Conservation (phyloP, 2,329 filamentous ascomycete genomes). For the Cryphonectria nitschkei region DNA sequence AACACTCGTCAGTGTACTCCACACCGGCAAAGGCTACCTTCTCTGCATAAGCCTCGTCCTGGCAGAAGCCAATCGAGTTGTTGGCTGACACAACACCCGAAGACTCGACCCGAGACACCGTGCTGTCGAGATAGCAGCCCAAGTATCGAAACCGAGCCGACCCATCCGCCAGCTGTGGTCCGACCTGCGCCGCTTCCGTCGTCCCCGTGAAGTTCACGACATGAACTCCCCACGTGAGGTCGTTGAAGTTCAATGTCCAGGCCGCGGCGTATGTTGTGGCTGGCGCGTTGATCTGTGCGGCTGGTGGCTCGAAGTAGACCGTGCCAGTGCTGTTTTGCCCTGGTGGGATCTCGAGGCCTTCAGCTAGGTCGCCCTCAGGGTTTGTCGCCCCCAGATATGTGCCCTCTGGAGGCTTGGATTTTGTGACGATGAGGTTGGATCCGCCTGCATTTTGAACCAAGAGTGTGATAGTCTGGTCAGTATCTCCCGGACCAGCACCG, state of each 20-base stretch:
- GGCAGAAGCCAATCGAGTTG: conserved; percentile 28
- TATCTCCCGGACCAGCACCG: conserved; percentile 35
- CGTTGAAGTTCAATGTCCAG: conserved; percentile 31
- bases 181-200: conserved; percentile 16
- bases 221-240: conserved; percentile 28
- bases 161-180: conserved; percentile 24
- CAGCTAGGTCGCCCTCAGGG: conserved; percentile 27
- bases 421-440: conserved; percentile 42
- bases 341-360: conserved; percentile 24
- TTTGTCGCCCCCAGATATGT: conserved; percentile 24
- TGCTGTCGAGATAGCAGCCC: conserved; percentile 30
- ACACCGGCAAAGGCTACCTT: conserved; percentile 13
- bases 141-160: conserved; percentile 28
- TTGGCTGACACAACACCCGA: conserved; percentile 17
- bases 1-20: conserved; percentile 2
- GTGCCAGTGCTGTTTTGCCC: conserved; percentile 11
- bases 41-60: conserved; percentile 23
- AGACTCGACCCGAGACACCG: conserved; percentile 23
- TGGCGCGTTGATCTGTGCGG: conserved; percentile 25
- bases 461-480: conserved; percentile 11
- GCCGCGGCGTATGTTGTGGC: conserved; percentile 34
- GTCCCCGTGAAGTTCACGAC: conserved; percentile 29
- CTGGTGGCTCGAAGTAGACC: conserved; percentile 25
- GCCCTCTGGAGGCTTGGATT: conserved; percentile 38
- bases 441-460: conserved; percentile 41